Evolutionary conservation across 2,329 filamentous ascomycete species (phyloP), one percentile per base, ranked within the genome.

Genomic region (Xenoacremonium recifei): DNA sequence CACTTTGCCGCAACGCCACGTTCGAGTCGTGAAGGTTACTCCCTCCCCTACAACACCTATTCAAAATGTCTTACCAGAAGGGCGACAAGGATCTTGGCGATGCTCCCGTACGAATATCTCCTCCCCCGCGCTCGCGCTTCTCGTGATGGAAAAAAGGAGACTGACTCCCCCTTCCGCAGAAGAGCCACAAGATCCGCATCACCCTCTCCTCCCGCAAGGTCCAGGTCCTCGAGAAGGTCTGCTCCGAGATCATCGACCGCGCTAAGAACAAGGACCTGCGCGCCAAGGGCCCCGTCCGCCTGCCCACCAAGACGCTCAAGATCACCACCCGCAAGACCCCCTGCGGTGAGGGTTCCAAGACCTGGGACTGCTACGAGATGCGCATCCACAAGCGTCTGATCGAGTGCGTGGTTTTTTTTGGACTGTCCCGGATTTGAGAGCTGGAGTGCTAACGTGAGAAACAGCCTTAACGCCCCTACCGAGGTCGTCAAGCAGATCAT

Each of bases 301-400:
- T 96, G 65, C 90, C 93, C 64, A 96, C 91, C 79, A 96, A 96
- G 86, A 89, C 83, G 71, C 83, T 97, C 66, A 89, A 93, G 82
- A 84, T 96, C 80, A 89, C 88, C 71, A 96, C 93, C 80, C 87
- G 93, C 69, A 99, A 99, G 87, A 97, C 93, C 57, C 93, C 93
- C 72, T 93, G 88, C 77, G 93, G 93, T 87, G 93, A 99, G 84
- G 93, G 93, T 78, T 95, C 87, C 75, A 99, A 99, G 89, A 99
- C 93, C 69, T 99, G 93, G 93, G 93, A 97, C 73, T 85, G 81
- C 73, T 99, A 80, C 75, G 92, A 99, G 86, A 95, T 99, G 90
- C 87, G 92, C 78, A 95, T 96, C 72, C 90, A 96, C 84, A 96
- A 96, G 87, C 87, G 91, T 63, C 81, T 96, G 68, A 96, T 96